Evolutionary conservation across 192 early-diverging fungal species (phyloP), one percentile per base, ranked within the genome.

Genomic region (Backusella macrospora): DNA sequence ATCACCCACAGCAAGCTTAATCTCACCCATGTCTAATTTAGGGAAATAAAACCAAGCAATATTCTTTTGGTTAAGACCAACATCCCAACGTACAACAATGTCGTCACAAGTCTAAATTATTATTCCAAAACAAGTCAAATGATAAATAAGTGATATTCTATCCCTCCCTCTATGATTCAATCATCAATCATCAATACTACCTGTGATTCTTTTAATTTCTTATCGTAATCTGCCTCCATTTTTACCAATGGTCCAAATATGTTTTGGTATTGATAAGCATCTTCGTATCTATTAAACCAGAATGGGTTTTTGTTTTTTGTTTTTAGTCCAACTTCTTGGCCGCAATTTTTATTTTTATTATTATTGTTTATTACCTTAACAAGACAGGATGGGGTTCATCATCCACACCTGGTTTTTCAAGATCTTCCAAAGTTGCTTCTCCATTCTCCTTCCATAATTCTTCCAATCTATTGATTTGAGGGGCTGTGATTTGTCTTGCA

Each of bases 251-350:
- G 96, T 0, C 92, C 96, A 84, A 99, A 96, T 29, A 95, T 96
- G 76, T 92, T 96, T 76, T 96, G 96, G 81, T 99, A 99, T 79
- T 96, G 94, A 81, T 96, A 96, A 1, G 96, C 97, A 82, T 99
- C 97, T 62, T 99, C 96, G 63, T 96, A 96, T 80, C 91, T 92
- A 78, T 18, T 7, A 40, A 0, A 65, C 13, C 6, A 38, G 18
- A 49, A 49, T 18, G 48, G 16, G 9, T 46, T 46, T 46, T 14
- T 14, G 14, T 46, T 8, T 14, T 46, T 46, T 18, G 3, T 14
- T 49, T 49, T 59, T 12, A 59, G 15, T n/a, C 9, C 6, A 34
- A 42, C 13, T 37, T 55, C 47, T 44, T 26, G 18, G 12, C 45
- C 0, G 42, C 10, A 65, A n/a, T n/a, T n/a, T n/a, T n/a, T n/a